Evolutionary conservation across 257 asterid genomes (phyloP).

Genomic region (Salvia rosmarinus): DNA sequence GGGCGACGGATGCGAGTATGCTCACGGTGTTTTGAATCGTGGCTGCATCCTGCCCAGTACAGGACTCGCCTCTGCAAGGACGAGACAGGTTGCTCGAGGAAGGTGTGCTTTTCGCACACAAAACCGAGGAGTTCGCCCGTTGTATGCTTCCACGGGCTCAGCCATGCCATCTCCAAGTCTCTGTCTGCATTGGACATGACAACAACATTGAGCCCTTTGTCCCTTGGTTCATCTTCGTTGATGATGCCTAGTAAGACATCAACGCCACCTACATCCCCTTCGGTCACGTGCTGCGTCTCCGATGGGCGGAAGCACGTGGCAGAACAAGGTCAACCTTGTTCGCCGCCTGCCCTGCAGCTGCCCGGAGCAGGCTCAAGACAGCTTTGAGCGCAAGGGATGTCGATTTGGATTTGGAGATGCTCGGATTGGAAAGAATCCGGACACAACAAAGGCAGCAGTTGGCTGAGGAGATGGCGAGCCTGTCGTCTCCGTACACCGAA

Average conservation of each 20-base stretch:
- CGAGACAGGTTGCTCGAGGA: slow-evolving; percentile 75
- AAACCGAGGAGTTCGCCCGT: slow-evolving; percentile 77
- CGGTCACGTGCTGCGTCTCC: slow-evolving; percentile 71
- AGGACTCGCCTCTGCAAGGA: slow-evolving; percentile 91
- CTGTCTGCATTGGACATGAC: slow-evolving; percentile 51
- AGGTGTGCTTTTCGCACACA: slow-evolving; percentile 96
- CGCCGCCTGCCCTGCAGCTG: slow-evolving; percentile 76
- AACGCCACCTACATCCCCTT: slow-evolving; percentile 68
- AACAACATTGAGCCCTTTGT: slow-evolving; percentile 54
- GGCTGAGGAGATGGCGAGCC: slow-evolving; percentile 62
- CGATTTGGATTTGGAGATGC: slow-evolving; percentile 59
- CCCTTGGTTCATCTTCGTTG: slow-evolving; percentile 52
- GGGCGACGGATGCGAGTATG: slow-evolving; percentile 75
- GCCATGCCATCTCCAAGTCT: slow-evolving; percentile 86
- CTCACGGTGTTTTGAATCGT: slow-evolving; percentile 92
- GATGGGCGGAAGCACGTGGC: slow-evolving; percentile 65
- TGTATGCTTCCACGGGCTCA: slow-evolving; percentile 82
- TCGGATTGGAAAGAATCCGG: slow-evolving; percentile 59
- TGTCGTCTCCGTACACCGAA: slow-evolving; percentile 61
- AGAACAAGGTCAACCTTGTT: slow-evolving; percentile 51
- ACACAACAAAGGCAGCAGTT: slow-evolving; percentile 50
- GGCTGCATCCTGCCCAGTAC: slow-evolving; percentile 96
- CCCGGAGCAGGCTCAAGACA: slow-evolving; percentile 74
- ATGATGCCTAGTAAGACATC: slow-evolving; percentile 41
- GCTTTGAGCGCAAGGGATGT: slow-evolving; percentile 63